These are phyloP conservation scores for Sicyos baderoa DNA, from an alignment of 306 rosid species.

Conservation along the genomic window DNA sequence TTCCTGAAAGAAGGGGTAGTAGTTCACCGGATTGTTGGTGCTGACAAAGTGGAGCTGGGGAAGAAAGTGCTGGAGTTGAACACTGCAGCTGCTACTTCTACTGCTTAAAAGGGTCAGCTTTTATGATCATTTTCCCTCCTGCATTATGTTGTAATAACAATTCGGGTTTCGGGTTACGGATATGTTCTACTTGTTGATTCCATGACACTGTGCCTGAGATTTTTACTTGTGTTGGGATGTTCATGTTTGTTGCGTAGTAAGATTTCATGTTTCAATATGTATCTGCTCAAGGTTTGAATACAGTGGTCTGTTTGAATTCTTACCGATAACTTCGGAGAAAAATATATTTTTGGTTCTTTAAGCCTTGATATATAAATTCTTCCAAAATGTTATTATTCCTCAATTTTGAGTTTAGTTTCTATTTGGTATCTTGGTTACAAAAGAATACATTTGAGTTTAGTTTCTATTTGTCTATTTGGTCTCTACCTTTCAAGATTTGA, in stretches of 20 bases:
- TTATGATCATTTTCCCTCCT: background rate
- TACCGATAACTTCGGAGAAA: background rate
- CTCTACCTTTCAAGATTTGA: too few relatives aligned
- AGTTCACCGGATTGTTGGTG: conserved; percentile 15
- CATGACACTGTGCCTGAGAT: background rate
- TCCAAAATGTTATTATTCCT: too few relatives aligned
- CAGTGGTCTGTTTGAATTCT: background rate
- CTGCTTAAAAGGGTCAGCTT: background rate
- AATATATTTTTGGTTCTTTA: too few relatives aligned
- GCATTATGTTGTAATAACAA: background rate
- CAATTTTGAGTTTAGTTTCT: too few relatives aligned
- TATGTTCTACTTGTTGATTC: background rate
- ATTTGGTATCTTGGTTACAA: too few relatives aligned
- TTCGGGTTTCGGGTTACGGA: background rate
- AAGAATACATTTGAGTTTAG: background rate
- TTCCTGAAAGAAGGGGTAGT: conserved; percentile 26
- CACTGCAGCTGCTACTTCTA: background rate
- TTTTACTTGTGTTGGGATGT: background rate
- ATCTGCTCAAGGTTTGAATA: background rate
- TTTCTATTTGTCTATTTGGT: too few relatives aligned
- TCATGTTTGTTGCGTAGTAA: background rate
- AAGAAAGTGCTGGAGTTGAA: background rate
- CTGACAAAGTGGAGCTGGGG: conserved; percentile 34
- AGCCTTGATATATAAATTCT: too few relatives aligned
- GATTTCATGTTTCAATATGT: background rate